Evolutionary conservation across 768 basidiomycete genomes (phyloP).

Genomic region (Amanita subjunquillea): DNA sequence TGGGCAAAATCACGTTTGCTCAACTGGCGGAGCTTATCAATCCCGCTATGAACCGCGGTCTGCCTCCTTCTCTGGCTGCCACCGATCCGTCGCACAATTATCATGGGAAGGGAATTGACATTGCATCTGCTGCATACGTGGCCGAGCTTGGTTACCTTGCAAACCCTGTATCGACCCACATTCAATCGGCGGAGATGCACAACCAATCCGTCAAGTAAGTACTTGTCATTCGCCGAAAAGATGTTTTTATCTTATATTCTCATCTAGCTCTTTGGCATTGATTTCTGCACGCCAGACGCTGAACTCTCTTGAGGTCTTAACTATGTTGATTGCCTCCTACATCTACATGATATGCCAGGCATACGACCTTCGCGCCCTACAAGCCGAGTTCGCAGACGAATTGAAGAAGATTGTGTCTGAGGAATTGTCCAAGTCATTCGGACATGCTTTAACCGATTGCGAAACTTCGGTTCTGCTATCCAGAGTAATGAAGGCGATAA

Average conservation of each 20-base stretch:
- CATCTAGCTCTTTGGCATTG: conserved; percentile 63
- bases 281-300: conserved; percentile 77
- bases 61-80: conserved; percentile 72
- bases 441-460: conserved; percentile 21
- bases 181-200: conserved; percentile 86
- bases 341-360: conserved; percentile 72
- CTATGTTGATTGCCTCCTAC: conserved; percentile 65
- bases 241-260: conserved; percentile 9
- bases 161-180: conserved; percentile 75
- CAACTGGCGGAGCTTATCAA: conserved; percentile 67
- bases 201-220: conserved; percentile 86
- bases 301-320: conserved; percentile 67
- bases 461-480: conserved; percentile 22
- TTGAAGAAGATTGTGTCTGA: conserved; percentile 37
- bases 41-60: conserved; percentile 69
- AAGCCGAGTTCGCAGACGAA: conserved; percentile 48
- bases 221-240: not conserved
- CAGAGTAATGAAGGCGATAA: conserved; percentile 33
- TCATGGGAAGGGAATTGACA: conserved; percentile 79
- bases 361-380: conserved; percentile 74
- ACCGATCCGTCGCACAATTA: conserved; percentile 78
- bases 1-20: conserved; percentile 61
- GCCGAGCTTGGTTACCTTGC: conserved; percentile 76
- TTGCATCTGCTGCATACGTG: conserved; percentile 73
- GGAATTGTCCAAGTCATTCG: conserved; percentile 38